phyloP scores from a whole-genome alignment of 371 early-diverging fungal genomes.

The Mucor indicus region DNA sequence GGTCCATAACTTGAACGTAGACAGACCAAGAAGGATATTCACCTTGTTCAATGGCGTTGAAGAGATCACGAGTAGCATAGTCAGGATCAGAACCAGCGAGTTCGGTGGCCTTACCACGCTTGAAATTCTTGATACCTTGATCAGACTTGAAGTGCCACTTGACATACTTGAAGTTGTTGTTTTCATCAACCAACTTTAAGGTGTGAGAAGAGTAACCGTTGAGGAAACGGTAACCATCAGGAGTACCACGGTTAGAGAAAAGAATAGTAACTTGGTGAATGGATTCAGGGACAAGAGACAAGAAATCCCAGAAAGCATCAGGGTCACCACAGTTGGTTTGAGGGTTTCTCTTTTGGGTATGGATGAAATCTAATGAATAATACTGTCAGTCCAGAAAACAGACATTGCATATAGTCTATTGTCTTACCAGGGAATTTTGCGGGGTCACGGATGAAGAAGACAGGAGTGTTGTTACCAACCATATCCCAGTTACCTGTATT shows the following conservation, averaged over 20 bases:
- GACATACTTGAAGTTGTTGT: slow-evolving; percentile 70
- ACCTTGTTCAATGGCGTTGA: slow-evolving; percentile 67
- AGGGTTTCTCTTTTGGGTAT: slow-evolving; percentile 80
- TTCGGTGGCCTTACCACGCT: slow-evolving; percentile 59
- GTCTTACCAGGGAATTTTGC: slow-evolving; percentile 64
- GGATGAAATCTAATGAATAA: slow-evolving; percentile 77
- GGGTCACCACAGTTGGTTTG: slow-evolving; percentile 64
- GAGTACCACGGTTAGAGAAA: slow-evolving; percentile 81
- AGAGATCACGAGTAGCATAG: slow-evolving; percentile 74
- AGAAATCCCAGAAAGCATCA: slow-evolving; percentile 63
- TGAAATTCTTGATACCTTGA: slow-evolving; percentile 76
- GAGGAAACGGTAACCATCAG: slow-evolving; percentile 78
- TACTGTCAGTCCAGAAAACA: too few relatives aligned
- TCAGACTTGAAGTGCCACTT: slow-evolving; percentile 88
- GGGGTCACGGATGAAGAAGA: slow-evolving; percentile 74
- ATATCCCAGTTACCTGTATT: slow-evolving; percentile 59
- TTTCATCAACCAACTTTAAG: slow-evolving; percentile 69
- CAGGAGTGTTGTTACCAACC: slow-evolving; percentile 73
- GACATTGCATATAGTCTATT: neutral
- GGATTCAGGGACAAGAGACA: slow-evolving; percentile 74
- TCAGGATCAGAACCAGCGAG: slow-evolving; percentile 70
- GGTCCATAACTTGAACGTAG: slow-evolving; percentile 73
- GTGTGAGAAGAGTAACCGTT: slow-evolving; percentile 80
- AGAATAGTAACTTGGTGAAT: slow-evolving; percentile 78
- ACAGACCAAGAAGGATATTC: slow-evolving; percentile 77